A percentile compares a stretch with the other conserved stretches of the same genome.
Conservation (phyloP, 78 protist genomes). For the Planoprotostelium fungivorum region DNA sequence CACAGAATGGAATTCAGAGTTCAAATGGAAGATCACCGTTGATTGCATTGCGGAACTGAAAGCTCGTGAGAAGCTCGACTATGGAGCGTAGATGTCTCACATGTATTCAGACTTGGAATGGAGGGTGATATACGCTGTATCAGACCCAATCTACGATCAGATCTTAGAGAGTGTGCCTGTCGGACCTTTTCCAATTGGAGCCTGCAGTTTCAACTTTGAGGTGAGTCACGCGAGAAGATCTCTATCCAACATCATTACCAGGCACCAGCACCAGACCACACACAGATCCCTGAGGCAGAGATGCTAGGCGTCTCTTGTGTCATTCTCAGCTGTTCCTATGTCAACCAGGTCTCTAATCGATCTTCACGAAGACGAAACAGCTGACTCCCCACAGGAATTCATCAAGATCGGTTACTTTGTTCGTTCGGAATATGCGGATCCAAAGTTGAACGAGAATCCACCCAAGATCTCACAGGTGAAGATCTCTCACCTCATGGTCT, state of each 20-base stretch:
- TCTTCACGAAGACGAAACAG: neutral
- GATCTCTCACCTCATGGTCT: neutral
- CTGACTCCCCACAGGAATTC: neutral
- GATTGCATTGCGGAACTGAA: neutral
- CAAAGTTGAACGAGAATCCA: neutral
- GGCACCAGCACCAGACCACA: neutral
- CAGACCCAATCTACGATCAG: neutral
- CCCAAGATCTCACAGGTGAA: neutral
- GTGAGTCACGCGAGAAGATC: neutral
- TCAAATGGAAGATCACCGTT: neutral
- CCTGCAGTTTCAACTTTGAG: neutral
- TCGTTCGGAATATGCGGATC: neutral
- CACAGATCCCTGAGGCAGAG: neutral
- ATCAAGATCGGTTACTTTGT: neutral
- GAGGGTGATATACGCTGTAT: neutral
- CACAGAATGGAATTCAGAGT: neutral
- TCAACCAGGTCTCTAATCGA: neutral
- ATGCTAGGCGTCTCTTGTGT: neutral
- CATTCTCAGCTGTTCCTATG: neutral
- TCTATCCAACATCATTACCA: neutral
- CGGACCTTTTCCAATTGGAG: neutral
- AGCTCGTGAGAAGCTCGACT: neutral
- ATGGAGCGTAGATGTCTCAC: neutral
- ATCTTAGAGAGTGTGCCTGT: neutral
- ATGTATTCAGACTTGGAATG: neutral